These are phyloP conservation scores for Tricholoma sp. DNA, from an alignment of 768 basidiomycete genomes.

Conservation along the genomic window DNA sequence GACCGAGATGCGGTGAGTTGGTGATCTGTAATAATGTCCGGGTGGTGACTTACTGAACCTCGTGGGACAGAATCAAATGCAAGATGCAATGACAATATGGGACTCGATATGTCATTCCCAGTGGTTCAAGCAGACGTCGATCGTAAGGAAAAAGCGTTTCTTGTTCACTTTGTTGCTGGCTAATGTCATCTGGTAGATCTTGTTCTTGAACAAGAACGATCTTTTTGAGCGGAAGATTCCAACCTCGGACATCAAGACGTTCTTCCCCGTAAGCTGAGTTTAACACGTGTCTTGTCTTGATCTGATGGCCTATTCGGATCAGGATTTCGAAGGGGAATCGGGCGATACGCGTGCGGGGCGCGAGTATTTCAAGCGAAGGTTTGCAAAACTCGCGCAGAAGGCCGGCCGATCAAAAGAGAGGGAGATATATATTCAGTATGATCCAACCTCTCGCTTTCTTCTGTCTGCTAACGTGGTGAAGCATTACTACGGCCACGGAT, in stretches of 20 bases:
- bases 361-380: constrained; percentile 88
- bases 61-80: constrained; percentile 84
- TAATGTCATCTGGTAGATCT: constrained; percentile 48
- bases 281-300: not conserved
- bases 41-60: not conserved
- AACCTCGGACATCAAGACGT: constrained; percentile 79
- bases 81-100: constrained; percentile 98
- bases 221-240: constrained; percentile 82
- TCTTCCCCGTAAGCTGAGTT: constrained; percentile 66
- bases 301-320: not conserved
- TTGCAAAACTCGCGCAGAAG: constrained; percentile 77
- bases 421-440: constrained; percentile 93
- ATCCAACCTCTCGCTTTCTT: constrained; percentile 1
- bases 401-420: constrained; percentile 80
- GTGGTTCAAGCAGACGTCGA: constrained; percentile 93
- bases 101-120: constrained; percentile 97
- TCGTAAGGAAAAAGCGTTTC: constrained; percentile 45
- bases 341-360: constrained; percentile 71
- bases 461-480: constrained; percentile 22
- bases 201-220: constrained; percentile 95
- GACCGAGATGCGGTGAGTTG: constrained; percentile 80
- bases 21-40: not conserved
- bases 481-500: constrained; percentile 88
- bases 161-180: not conserved
- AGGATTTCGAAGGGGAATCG: constrained; percentile 84